These are phyloP conservation scores for Uncinocarpus reesii DNA, from an alignment of 2,329 filamentous ascomycete genomes.

Conservation along the genomic window DNA sequence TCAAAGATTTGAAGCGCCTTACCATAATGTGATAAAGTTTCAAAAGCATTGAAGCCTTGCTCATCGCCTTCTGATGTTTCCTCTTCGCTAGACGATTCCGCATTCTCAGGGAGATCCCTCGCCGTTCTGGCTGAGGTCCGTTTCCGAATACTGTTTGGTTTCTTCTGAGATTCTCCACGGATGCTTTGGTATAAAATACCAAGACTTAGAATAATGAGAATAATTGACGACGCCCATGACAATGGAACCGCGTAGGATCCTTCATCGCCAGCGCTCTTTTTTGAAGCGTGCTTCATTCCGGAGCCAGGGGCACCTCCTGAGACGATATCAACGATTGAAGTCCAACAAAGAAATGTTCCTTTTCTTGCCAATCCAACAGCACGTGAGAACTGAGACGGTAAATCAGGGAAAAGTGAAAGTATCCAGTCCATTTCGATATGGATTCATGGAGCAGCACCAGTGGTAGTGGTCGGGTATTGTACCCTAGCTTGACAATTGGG, in stretches of 20 bases:
- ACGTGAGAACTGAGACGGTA: neutral
- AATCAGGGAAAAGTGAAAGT: neutral
- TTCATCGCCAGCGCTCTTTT: neutral
- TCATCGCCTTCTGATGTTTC: slow-evolving; percentile 1
- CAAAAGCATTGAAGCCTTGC: neutral
- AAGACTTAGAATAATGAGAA: neutral
- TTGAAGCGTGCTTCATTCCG: neutral
- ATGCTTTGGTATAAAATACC: neutral
- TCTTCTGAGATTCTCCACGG: neutral
- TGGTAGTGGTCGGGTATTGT: no score
- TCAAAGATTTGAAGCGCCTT: neutral
- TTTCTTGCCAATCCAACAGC: neutral
- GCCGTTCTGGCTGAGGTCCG: no score
- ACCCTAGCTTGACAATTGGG: no score
- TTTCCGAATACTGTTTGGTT: neutral
- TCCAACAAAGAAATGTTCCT: neutral
- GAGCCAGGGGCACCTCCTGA: neutral
- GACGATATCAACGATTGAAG: neutral
- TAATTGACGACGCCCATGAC: neutral
- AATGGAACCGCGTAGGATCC: neutral
- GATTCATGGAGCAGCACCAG: neutral
- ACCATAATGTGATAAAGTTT: slow-evolving; percentile 9
- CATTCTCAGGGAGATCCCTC: neutral
- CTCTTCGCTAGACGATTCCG: slow-evolving; percentile 11
- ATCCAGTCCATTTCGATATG: neutral